A percentile compares a stretch with the other conserved stretches of the same genome.
phyloP scores from a whole-genome alignment of 768 basidiomycete species.

The Auricularia sp. region DNA sequence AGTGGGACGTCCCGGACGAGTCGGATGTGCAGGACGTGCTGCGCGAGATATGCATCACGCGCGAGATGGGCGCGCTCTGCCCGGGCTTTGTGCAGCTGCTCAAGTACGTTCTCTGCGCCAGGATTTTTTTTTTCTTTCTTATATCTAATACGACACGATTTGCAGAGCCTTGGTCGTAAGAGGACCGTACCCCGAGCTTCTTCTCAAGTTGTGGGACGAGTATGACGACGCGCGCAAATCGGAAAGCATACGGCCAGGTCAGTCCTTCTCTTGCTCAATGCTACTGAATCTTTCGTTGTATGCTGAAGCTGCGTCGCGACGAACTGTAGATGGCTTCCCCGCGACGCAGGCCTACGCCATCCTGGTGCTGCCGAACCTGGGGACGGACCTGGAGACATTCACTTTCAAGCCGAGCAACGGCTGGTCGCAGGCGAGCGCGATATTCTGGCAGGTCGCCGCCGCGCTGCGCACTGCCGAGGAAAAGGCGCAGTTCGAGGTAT shows the following conservation, averaged over 20 bases:
- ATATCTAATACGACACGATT: neutral
- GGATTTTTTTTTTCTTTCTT: neutral
- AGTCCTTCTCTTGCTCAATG: too few species aligned
- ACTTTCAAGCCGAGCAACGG: conserved; percentile 51
- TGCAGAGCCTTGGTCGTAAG: conserved; percentile 72
- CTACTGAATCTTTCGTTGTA: too few species aligned
- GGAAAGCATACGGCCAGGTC: conserved; percentile 79
- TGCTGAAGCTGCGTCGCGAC: neutral
- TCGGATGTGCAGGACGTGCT: conserved; percentile 68
- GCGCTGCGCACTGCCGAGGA: conserved; percentile 73
- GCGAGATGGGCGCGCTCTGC: conserved; percentile 66
- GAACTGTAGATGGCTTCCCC: conserved; percentile 53
- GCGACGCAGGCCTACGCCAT: conserved; percentile 78
- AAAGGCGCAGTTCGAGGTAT: conserved; percentile 78
- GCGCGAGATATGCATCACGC: conserved; percentile 71
- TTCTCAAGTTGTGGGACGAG: conserved; percentile 82
- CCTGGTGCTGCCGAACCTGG: conserved; percentile 83
- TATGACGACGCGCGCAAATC: conserved; percentile 68
- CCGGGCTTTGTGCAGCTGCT: conserved; percentile 71
- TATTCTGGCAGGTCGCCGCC: conserved; percentile 86
- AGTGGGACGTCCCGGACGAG: conserved; percentile 50
- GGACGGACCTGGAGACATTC: conserved; percentile 83
- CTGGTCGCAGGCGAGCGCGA: conserved; percentile 79
- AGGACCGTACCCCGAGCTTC: conserved; percentile 70
- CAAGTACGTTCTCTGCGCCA: conserved; percentile 20